Evolutionary conservation across 2,329 filamentous ascomycete genomes (phyloP), one percentile per base, ranked within the genome.

Genomic region (Cercospora zeae-maydis): DNA sequence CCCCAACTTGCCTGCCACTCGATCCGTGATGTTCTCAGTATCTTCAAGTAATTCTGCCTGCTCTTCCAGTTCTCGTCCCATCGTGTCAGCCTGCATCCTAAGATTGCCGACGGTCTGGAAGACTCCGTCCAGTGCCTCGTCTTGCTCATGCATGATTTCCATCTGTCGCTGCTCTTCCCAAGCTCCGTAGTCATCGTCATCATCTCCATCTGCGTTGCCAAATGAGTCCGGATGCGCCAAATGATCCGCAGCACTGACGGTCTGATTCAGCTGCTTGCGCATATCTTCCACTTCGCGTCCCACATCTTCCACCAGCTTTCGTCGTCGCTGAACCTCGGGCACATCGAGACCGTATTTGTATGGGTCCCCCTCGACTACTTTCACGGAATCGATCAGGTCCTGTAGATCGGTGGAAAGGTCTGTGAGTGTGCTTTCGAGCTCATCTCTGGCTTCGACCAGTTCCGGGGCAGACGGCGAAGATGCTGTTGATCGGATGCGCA

Each of bases 1-100:
- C 79, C 92, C 87, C 72, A 99, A 78, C 74, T 95, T 88, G 1
- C 91, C 90, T 13, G 91, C 90, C 1, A 99, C 92, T 34, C 93
- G 84, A 75, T 98, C 93, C 3, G 91, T 92, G 61, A 96, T 82
- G 31, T 83, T 84, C 77, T 98, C 93, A 42, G 96, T 89, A 58
- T 90, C 88, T 66, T 95, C 88, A 62, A 99, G 82, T 84, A 98
- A 89, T 76, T 92, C 91, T 21, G 84, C 84, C 82, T 99, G 95
- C 79, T 99, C 95, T 78, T 97, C 96, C 51, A 99, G 82, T 80
- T 99, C 95, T 62, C 93, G 83, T 1, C 95, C 93, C 93, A 99
- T 99, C 70, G 92, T 91, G 77, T 96, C 88, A 1, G 95, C 96
- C 82, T 98, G 95, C 74, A 89, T 84, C 61, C 93, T 83, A 74